phyloP scores from a whole-genome alignment of 176 grass and related monocot species.

The Urochloa ruziziensis region DNA sequence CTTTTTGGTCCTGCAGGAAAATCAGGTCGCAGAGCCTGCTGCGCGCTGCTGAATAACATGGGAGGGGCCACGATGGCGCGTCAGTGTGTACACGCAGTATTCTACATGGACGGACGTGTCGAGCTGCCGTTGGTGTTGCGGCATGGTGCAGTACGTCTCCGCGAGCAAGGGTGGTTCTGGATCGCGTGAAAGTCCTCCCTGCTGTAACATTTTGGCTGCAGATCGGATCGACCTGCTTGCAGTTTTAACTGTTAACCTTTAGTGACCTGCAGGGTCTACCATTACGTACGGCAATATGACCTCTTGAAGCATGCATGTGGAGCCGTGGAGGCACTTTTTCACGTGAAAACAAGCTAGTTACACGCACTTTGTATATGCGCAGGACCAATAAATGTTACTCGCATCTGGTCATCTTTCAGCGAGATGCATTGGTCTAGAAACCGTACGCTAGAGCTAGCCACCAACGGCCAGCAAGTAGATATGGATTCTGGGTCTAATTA shows the following conservation, averaged over 20 bases:
- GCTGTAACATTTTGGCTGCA: neutral
- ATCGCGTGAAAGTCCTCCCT: neutral
- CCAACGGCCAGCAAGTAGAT: neutral
- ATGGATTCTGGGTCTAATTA: neutral
- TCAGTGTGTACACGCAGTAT: neutral
- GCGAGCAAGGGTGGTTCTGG: neutral
- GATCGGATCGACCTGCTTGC: too few species aligned
- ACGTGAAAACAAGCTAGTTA: slow-evolving; percentile 8
- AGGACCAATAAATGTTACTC: slow-evolving; percentile 37
- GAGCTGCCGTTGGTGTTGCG: neutral
- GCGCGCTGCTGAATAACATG: neutral
- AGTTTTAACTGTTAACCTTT: too few species aligned
- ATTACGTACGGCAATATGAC: too few species aligned
- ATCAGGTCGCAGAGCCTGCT: neutral
- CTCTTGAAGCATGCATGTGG: too few species aligned
- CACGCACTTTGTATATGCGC: neutral
- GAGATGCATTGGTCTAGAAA: neutral
- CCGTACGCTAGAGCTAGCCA: neutral
- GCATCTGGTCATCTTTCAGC: neutral
- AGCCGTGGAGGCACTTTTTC: neutral
- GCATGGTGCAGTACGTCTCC: neutral
- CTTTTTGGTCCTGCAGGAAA: too few species aligned
- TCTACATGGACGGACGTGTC: slow-evolving; percentile 5
- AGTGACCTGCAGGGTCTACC: too few species aligned
- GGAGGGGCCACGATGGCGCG: neutral